Evolutionary conservation across 495 filamentous ascomycete genomes (phyloP).

Genomic region (Lepraria neglecta): DNA sequence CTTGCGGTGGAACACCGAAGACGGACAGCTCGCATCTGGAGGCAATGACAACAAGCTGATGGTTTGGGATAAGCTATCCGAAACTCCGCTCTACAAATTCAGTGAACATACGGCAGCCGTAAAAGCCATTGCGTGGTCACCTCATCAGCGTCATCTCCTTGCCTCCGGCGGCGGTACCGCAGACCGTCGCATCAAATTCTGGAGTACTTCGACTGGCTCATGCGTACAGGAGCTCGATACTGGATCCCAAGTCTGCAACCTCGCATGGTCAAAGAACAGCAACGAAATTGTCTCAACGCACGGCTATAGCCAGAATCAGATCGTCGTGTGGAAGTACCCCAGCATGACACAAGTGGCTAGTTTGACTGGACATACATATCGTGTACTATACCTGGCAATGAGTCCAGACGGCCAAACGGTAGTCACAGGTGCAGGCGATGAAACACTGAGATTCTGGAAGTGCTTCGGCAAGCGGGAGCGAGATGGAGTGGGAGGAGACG

Average conservation of each 20-base stretch:
- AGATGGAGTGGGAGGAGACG: constrained; percentile 43
- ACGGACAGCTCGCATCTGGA: constrained; percentile 89
- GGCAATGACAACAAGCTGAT: constrained; percentile 98
- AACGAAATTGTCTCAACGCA: constrained; percentile 97
- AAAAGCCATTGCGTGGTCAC: constrained; percentile 98
- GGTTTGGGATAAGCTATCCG: constrained; percentile 91
- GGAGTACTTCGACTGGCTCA: constrained; percentile 79
- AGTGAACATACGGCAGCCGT: constrained; percentile 90
- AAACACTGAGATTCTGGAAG: constrained; percentile 95
- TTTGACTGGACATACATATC: constrained; percentile 90
- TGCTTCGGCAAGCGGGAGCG: constrained; percentile 68
- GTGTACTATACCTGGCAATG: constrained; percentile 94
- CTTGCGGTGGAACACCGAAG: constrained; percentile 93
- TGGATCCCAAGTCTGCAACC: constrained; percentile 93
- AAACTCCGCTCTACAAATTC: constrained; percentile 85
- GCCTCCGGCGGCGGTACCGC: constrained; percentile 96
- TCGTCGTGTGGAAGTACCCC: constrained; percentile 98
- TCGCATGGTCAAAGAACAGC: constrained; percentile 90
- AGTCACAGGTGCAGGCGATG: constrained; percentile 93
- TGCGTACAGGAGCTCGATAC: constrained; percentile 84
- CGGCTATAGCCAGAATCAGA: constrained; percentile 96
- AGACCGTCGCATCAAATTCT: constrained; percentile 93
- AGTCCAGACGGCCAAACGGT: constrained; percentile 89
- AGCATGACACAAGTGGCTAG: constrained; percentile 94
- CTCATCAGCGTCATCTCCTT: constrained; percentile 85